Conservation (phyloP, 306 rosid genomes). For the Cicer chorassanicum region DNA sequence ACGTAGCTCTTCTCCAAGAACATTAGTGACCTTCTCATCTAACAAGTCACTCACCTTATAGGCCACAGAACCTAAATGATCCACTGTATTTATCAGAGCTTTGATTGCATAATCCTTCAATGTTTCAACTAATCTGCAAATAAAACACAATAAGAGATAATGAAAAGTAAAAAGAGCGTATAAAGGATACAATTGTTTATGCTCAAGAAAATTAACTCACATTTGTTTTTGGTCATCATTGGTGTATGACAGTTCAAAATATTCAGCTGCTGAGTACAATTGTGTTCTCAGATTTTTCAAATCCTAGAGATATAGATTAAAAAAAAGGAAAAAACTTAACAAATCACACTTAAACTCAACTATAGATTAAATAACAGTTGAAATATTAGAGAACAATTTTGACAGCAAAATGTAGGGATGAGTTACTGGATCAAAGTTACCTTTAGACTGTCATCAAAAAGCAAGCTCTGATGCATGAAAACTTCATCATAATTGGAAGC, state of each 20-base stretch:
- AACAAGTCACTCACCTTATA: slow-evolving; percentile 89
- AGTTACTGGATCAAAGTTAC: slow-evolving; percentile 44
- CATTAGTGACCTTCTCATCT: slow-evolving; percentile 92
- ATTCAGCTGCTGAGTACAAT: slow-evolving; percentile 94
- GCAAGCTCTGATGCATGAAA: slow-evolving; percentile 92
- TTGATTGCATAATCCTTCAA: slow-evolving; percentile 95
- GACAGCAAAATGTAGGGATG: no score
- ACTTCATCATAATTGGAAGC: slow-evolving; percentile 89
- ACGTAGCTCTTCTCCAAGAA: slow-evolving; percentile 77
- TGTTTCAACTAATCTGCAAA: slow-evolving; percentile 87
- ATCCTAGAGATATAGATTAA: slow-evolving; percentile 64
- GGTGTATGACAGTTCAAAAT: slow-evolving; percentile 90
- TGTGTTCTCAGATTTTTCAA: slow-evolving; percentile 90
- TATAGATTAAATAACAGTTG: background rate
- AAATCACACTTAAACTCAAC: background rate
- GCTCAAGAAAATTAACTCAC: slow-evolving; percentile 56
- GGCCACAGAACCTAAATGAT: slow-evolving; percentile 94
- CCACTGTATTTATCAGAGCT: slow-evolving; percentile 97
- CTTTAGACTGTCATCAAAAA: slow-evolving; percentile 93
- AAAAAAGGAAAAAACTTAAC: slow-evolving; percentile 15
- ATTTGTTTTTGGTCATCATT: slow-evolving; percentile 94
- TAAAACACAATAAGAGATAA: slow-evolving; percentile 2
- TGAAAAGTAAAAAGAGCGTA: slow-evolving; percentile 17
- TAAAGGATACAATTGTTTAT: background rate
- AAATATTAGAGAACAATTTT: no score